Percentiles rank a stretch among this genome's conserved stretches.
Evolutionary conservation across 2,329 filamentous ascomycete species (phyloP).

Genomic region (Salinomyces thailandicus): DNA sequence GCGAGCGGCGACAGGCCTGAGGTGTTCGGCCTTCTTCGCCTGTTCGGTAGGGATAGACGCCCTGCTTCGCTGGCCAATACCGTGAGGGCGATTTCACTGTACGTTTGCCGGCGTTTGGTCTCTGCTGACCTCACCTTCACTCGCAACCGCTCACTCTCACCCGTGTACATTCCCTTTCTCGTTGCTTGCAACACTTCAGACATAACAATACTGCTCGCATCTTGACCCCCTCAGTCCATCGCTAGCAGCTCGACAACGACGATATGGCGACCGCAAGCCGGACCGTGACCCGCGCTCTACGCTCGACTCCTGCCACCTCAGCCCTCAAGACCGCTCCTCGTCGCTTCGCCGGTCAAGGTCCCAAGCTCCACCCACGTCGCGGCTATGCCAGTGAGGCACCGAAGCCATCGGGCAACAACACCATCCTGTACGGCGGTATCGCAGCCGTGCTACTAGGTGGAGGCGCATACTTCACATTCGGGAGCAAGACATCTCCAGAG

Average conservation of each 20-base stretch:
- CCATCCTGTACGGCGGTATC: slow-evolving; percentile 50
- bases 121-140: too few relatives aligned
- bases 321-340: slow-evolving; percentile 50
- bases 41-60: too few relatives aligned
- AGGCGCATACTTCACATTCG: slow-evolving; percentile 44
- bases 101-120: background rate
- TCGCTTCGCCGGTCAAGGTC: slow-evolving; percentile 49
- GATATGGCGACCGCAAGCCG: slow-evolving; percentile 32
- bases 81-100: background rate
- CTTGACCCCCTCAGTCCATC: background rate
- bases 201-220: too few relatives aligned
- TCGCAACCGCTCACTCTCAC: too few relatives aligned
- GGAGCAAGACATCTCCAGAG: slow-evolving; percentile 34
- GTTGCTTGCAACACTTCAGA: too few relatives aligned
- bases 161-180: too few relatives aligned
- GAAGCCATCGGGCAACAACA: slow-evolving; percentile 44
- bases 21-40: too few relatives aligned
- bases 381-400: slow-evolving; percentile 59
- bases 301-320: slow-evolving; percentile 33
- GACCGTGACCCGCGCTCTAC: slow-evolving; percentile 30
- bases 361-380: slow-evolving; percentile 59
- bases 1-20: background rate
- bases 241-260: too few relatives aligned
- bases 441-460: slow-evolving; percentile 50
- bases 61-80: slow-evolving; percentile 1